Conservation (phyloP, 345 rosid genomes). For the Eucalyptus polyanthemos region DNA sequence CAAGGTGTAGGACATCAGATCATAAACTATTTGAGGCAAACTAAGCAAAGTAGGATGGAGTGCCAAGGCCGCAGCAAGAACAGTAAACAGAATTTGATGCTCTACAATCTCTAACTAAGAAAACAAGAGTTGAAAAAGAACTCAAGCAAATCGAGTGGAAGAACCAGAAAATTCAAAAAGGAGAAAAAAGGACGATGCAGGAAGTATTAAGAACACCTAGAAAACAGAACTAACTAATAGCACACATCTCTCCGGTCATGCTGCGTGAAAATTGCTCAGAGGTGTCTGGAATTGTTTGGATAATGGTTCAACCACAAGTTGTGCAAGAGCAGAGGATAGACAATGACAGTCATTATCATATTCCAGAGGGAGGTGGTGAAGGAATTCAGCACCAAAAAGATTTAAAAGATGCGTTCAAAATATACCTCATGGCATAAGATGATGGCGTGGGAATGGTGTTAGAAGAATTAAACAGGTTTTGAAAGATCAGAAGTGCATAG, state of each 20-base stretch:
- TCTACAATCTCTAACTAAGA: not conserved
- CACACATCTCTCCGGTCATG: not conserved
- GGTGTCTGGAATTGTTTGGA: not conserved
- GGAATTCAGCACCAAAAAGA: not conserved
- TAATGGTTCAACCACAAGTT: not conserved
- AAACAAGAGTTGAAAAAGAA: not conserved
- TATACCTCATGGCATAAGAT: constrained; percentile 84
- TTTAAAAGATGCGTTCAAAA: not conserved
- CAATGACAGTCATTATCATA: not conserved
- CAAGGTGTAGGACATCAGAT: not conserved
- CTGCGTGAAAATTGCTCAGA: not conserved
- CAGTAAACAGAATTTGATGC: not conserved
- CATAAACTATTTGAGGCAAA: not conserved
- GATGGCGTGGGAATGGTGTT: constrained; percentile 34
- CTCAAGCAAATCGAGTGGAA: not conserved
- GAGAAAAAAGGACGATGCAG: not conserved
- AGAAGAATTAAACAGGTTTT: too few species aligned
- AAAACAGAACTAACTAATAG: not conserved
- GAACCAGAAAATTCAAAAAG: not conserved
- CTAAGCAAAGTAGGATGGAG: not conserved
- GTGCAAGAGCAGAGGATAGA: not conserved
- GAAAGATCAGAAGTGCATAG: too few species aligned
- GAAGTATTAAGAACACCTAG: not conserved
- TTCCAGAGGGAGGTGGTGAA: not conserved
- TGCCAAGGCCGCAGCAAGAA: not conserved